phyloP scores from a whole-genome alignment of 805 yeast genomes.

The Metschnikowia hibisci region DNA sequence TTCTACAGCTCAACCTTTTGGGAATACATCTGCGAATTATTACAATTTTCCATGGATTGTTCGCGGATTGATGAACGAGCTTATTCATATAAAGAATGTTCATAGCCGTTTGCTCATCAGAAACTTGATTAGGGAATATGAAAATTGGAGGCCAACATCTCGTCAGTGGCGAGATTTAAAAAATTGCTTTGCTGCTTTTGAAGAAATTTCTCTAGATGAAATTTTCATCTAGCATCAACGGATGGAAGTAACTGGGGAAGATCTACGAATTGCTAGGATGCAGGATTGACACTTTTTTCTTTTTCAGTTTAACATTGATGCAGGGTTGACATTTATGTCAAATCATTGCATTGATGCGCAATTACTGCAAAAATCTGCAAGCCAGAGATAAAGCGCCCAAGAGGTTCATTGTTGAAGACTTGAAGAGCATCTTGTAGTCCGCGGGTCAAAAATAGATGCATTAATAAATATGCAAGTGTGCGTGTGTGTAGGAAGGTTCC shows the following conservation, averaged over 20 bases:
- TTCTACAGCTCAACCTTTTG: background rate
- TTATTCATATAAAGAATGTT: slow-evolving; percentile 30
- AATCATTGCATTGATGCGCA: no score
- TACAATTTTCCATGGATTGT: slow-evolving; percentile 38
- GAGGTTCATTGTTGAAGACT: background rate
- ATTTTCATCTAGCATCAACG: slow-evolving; percentile 14
- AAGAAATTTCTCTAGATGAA: slow-evolving; percentile 29
- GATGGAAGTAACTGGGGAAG: no score
- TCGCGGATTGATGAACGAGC: slow-evolving; percentile 35
- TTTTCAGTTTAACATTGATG: no score
- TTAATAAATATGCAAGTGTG: slow-evolving; percentile 4
- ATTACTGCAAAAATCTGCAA: no score
- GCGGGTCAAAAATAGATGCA: background rate
- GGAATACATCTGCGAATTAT: slow-evolving; percentile 10
- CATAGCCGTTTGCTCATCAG: slow-evolving; percentile 21
- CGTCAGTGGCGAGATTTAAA: slow-evolving; percentile 32
- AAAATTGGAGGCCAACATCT: slow-evolving; percentile 27
- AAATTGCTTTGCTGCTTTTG: slow-evolving; percentile 32
- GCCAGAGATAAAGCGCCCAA: background rate
- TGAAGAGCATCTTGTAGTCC: slow-evolving; percentile 1
- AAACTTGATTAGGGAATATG: slow-evolving; percentile 24
- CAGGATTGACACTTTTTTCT: no score
- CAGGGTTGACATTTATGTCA: no score
- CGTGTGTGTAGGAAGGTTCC: background rate
- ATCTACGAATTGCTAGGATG: no score